Evolutionary conservation across 306 rosid genomes (phyloP).

Genomic region (Medicago truncatula): DNA sequence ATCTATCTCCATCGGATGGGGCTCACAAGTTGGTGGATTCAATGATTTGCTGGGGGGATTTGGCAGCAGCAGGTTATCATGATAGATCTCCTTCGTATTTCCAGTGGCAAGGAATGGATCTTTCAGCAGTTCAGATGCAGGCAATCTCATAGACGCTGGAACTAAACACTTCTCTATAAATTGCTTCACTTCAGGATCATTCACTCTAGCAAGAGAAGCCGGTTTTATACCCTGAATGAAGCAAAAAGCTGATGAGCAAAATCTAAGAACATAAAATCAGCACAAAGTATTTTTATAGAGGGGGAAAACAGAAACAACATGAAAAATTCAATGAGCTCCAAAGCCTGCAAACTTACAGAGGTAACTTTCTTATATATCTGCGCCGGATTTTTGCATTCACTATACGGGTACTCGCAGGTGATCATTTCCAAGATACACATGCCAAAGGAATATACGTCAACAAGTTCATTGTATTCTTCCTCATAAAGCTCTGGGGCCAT

Average conservation of each 20-base stretch:
- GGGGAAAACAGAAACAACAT: background rate
- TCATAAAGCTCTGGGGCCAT: conserved; percentile 99
- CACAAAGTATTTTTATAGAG: background rate
- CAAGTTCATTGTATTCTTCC: conserved; percentile 88
- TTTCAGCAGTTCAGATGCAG: conserved; percentile 78
- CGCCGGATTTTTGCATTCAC: conserved; percentile 87
- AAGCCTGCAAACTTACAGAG: conserved; percentile 63
- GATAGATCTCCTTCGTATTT: conserved; percentile 44
- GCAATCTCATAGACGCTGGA: conserved; percentile 72
- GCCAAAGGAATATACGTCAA: conserved; percentile 95
- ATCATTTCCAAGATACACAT: conserved; percentile 91
- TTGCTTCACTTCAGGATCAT: conserved; percentile 67
- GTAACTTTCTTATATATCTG: conserved; percentile 93
- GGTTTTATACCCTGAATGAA: conserved; percentile 88
- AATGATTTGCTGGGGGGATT: conserved; percentile 40
- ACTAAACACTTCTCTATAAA: conserved; percentile 90
- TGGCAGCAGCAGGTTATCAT: conserved; percentile 31
- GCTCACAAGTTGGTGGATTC: conserved; percentile 47
- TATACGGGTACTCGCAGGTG: conserved; percentile 90
- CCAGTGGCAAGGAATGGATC: conserved; percentile 82
- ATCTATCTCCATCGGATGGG: conserved; percentile 72
- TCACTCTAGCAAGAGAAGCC: conserved; percentile 75
- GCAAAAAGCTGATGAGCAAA: conserved; percentile 3
- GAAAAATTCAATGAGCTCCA: conserved; percentile 10
- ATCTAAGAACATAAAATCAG: conserved; percentile 10